A percentile compares a stretch with the other conserved stretches of the same genome.
These are phyloP conservation scores for Teunomyces panamensis DNA, from an alignment of 805 yeast genomes.

Conservation along the genomic window DNA sequence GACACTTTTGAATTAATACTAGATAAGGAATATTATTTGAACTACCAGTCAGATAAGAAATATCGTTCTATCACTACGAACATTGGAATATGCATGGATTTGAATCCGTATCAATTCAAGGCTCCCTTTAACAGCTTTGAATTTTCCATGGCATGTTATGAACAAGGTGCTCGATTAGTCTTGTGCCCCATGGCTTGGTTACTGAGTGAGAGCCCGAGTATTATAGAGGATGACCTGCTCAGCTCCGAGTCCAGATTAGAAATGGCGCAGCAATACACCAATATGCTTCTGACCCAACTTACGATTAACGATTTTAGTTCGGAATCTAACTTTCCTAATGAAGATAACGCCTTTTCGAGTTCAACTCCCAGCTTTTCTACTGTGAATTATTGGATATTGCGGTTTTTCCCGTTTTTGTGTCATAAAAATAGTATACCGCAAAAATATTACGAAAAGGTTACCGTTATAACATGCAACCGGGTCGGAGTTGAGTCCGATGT, in stretches of 20 bases:
- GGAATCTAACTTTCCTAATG: constrained; percentile 2
- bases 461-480: constrained; percentile 63
- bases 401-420: constrained; percentile 62
- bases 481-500: constrained; percentile 72
- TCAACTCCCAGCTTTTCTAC: constrained; percentile 46
- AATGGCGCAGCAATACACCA: background rate
- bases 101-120: constrained; percentile 79
- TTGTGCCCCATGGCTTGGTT: constrained; percentile 90
- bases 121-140: constrained; percentile 79
- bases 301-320: constrained; percentile 8
- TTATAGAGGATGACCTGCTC: constrained; percentile 4
- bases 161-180: constrained; percentile 50
- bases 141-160: constrained; percentile 54
- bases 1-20: constrained; percentile 44
- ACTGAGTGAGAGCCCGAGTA: constrained; percentile 46
- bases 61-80: constrained; percentile 32
- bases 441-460: constrained; percentile 20
- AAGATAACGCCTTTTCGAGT: constrained; percentile 15
- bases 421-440: constrained; percentile 28
- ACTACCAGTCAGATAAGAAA: constrained; percentile 2
- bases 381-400: constrained; percentile 68
- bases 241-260: constrained; percentile 6
- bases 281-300: background rate
- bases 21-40: constrained; percentile 13
- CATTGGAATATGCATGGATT: constrained; percentile 92